Base-by-base conservation (phyloP, 2,329 filamentous ascomycete genomes). In the Biscogniauxia mediterranea region DNA sequence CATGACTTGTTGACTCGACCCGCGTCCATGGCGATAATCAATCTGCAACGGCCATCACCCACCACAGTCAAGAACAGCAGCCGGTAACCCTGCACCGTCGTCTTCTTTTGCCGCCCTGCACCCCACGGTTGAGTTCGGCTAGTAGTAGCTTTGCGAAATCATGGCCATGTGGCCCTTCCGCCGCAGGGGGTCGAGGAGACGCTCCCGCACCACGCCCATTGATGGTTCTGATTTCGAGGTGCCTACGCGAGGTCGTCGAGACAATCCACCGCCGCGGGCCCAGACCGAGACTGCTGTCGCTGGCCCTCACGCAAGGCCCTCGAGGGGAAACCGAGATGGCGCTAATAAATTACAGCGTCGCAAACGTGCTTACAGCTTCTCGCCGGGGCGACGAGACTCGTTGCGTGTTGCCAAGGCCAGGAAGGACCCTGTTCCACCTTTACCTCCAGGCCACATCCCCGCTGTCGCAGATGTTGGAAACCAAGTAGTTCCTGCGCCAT, bases 111-210 rank as follows among this genome's bases (percentile, higher is more conserved):
- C 61, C 60, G 55, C 38, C 11, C 38, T 46, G 51, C 42, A 51
- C 57, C 53, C 53, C 32, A 60, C 25, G 42, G 32, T 52, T 42
- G 38, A 56, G 60, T 58, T 54, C 46, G 58, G 56, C 56, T 49
- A 17, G 19, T 23, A 23, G 32, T 46, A 57, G 61, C 46, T 56
- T 52, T 42, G 51, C 28, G 61, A 56, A 66, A 75, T 64, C 60
- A 94, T 94, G 91, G 86, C 89, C 74, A 80, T 93, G 76, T 96
- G 92, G 92, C 91, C 89, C 64, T 96, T 96, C 77, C 83, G 88
- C 77, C 87, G 89, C 72, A 89, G 84, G 78, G 88, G 85, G 77
- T 88, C 87, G 76, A 88, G 88, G 77, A 86, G 81, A 77, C 80
- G 82, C 72, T 76, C 81, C 65, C 77, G 79, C 62, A 79, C 65